A percentile compares a stretch with the other conserved stretches of the same genome.
Conservation (phyloP, 2,329 filamentous ascomycete species). For the Trichoderma asperellum region DNA sequence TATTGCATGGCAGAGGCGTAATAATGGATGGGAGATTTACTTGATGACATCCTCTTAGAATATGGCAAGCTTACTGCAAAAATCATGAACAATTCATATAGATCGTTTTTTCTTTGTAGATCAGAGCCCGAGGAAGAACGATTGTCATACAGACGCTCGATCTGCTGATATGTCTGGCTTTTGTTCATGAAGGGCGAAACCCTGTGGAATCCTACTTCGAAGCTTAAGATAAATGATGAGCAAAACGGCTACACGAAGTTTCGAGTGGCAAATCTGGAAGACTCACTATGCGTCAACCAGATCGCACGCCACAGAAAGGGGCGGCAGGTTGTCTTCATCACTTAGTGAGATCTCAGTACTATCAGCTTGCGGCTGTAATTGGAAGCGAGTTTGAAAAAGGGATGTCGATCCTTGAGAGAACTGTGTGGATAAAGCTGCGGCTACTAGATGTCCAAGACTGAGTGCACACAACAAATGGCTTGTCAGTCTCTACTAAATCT, state of each 20-base stretch:
- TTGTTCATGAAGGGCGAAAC: conserved; percentile 24
- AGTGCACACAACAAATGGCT: neutral
- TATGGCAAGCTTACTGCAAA: conserved; percentile 11
- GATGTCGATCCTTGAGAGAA: conserved; percentile 12
- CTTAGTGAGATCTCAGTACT: neutral
- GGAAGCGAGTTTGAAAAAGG: conserved; percentile 1
- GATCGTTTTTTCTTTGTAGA: conserved; percentile 8
- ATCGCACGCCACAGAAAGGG: conserved; percentile 16
- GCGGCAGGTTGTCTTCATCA: conserved; percentile 1
- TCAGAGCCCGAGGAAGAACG: neutral
- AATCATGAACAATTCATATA: conserved; percentile 18
- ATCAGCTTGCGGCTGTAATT: conserved; percentile 12
- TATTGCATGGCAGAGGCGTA: conserved; percentile 20
- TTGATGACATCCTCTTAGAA: neutral
- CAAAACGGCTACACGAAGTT: neutral
- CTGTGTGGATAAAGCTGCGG: conserved; percentile 24
- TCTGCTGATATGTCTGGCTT: conserved; percentile 19
- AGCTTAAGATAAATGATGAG: neutral
- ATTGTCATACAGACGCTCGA: conserved; percentile 14
- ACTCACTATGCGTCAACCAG: conserved; percentile 16
- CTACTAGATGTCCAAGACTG: conserved; percentile 25
- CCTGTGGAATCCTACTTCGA: conserved; percentile 16
- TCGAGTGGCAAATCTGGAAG: neutral
- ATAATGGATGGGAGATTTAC: conserved; percentile 10
- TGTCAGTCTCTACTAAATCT: neutral